Base-by-base conservation (phyloP, 176 grass and related monocot genomes). In the Raddia distichophylla region DNA sequence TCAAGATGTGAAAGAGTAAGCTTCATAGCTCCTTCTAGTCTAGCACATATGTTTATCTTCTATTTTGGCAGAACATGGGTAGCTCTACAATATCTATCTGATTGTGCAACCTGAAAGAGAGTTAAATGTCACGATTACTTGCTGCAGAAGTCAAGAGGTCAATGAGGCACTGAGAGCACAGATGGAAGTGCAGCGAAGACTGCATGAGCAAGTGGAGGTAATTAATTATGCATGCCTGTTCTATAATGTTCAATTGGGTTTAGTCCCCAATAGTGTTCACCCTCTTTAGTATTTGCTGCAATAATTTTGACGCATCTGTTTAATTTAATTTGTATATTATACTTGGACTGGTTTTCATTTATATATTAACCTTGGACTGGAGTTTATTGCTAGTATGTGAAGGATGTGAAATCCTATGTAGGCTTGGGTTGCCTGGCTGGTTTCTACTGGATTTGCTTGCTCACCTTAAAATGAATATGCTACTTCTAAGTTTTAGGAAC, bases 181-280 rank as follows among this genome's bases (percentile, higher is more conserved):
- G 89, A 95, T 99, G 96, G 96, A 95, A 84, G 85, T 99, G 62
- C 93, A 95, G 82, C 86, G 93, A 75, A 99, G 89, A 85, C 78
- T 99, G 68, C 89, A 95, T 93, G 96, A 99, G 78, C 96, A 95
- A 99, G 96, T 99, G 19, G 89, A 95, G 93, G 96, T 93, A 93
- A 89, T 14, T 72, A 42, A 89, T 14, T 72, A 42, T 63, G 10
- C 18, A 5, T 46, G 6, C 19, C 74, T 78, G 11, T 35, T 86
- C 56, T 27, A 3, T 46, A 17, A 7, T 37, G 7, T 51, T 70
- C 81, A 27, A 27, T 70, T 81, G 19, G 54, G 10, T 57, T 27
- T 66, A 45, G 18, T 27, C 43, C 53, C 35, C 19, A 53, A 5
- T 58, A 75, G 53, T 67, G 9, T 35, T 64, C 56, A 52, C 19